Evolutionary conservation across 768 basidiomycete genomes (phyloP), one percentile per base, ranked within the genome.

Genomic region (Gymnopilus dilepis): DNA sequence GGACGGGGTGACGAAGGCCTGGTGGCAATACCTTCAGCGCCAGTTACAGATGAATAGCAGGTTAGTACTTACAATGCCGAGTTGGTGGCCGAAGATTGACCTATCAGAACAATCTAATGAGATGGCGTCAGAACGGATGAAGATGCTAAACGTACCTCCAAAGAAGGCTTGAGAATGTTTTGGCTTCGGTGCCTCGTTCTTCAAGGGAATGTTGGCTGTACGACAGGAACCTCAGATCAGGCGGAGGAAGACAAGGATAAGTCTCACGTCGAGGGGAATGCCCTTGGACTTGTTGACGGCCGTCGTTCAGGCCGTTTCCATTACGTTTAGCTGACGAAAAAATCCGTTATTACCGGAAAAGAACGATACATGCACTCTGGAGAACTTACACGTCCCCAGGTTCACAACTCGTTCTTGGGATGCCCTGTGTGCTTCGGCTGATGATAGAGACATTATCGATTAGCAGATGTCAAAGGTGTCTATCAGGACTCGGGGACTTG

Each of bases 301-400:
- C 50, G 56, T 62, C 58, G 48, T 62, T 62, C 37, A 58, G 47
- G 48, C 56, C 56, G 56, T 38, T 58, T 57, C 48, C 61, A 62
- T 62, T 62, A 62, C 56, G 61, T 62, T 62, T 58, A 62, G 56
- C 61, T 62, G 61, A 62, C 42, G 28, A 62, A 58, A 45, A 55
- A 54, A 53, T 58, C 56, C 41, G 38, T 62, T 58, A 62, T 24
- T 58, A 58, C 56, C 41, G 47, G 61, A 58, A 58, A 58, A 58
- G 45, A 58, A 58, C 40, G 51, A 58, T 43, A 52, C 58, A n/a
- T n/a, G n/a, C n/a, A n/a, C 48, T 58, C 61, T 62, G 61, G 41
- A 56, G 53, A 47, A 61, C 54, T 61, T 57, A 61, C 61, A 56
- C 41, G 56, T 53, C 51, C 61, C 61, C 61, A 58, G 61, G 34